These are phyloP conservation scores for Triglochin maritima DNA, from an alignment of 106 monocot species.

Conservation along the genomic window DNA sequence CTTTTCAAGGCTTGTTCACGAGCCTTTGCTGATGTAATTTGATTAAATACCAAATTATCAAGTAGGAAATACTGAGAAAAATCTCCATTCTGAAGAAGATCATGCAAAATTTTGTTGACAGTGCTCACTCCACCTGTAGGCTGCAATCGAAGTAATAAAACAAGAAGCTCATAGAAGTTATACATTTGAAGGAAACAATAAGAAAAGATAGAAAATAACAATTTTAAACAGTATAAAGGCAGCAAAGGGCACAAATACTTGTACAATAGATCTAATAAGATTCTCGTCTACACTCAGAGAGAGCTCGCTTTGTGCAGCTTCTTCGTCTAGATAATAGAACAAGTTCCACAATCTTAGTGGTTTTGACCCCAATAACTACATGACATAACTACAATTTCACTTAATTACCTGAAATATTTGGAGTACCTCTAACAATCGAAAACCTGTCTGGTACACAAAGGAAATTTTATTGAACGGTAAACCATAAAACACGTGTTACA, in stretches of 20 bases:
- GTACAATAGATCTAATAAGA: slow-evolving; percentile 20
- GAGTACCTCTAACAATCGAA: background rate
- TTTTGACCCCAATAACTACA: background rate
- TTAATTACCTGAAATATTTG: background rate
- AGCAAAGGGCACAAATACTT: slow-evolving; percentile 19
- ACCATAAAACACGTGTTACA: no score
- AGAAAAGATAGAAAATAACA: background rate
- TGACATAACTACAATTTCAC: no score
- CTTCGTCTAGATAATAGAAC: slow-evolving; percentile 11
- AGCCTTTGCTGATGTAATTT: slow-evolving; percentile 26
- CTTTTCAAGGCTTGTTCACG: slow-evolving; percentile 44
- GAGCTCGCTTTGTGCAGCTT: slow-evolving; percentile 34
- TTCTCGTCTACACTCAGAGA: slow-evolving; percentile 38
- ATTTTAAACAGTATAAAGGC: background rate
- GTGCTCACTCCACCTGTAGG: slow-evolving; percentile 19
- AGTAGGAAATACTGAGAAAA: slow-evolving; percentile 43
- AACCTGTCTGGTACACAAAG: background rate
- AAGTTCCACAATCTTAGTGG: background rate
- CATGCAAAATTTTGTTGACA: slow-evolving; percentile 41
- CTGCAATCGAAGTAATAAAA: slow-evolving; percentile 19
- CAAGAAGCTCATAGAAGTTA: background rate
- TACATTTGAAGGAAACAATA: background rate
- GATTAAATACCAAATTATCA: slow-evolving; percentile 60
- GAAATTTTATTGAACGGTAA: background rate
- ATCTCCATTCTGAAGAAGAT: slow-evolving; percentile 77